phyloP scores from a whole-genome alignment of 2,329 filamentous ascomycete species.

The Pleomassaria siparia region DNA sequence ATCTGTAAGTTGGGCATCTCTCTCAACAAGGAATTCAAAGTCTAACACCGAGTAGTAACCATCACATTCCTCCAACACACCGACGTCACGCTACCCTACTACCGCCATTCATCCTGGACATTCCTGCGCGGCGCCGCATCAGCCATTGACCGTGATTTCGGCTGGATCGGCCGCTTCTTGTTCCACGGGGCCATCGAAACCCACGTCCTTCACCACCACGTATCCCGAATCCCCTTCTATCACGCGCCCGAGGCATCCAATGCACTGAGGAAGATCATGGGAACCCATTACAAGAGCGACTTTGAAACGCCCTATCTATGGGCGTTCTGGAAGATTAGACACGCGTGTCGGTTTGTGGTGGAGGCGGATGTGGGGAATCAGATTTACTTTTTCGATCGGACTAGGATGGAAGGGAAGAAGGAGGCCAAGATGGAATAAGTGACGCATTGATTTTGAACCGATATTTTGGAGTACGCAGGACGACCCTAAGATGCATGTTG shows the following conservation, averaged over 20 bases:
- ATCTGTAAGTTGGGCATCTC: conserved; percentile 41
- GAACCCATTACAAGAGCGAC: background rate
- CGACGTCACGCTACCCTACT: conserved; percentile 58
- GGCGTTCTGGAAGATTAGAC: conserved; percentile 1
- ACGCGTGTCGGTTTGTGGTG: background rate
- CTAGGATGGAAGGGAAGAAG: background rate
- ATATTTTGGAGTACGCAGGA: too few relatives aligned
- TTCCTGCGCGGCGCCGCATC: conserved; percentile 62
- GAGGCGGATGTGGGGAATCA: background rate
- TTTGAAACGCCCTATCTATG: background rate
- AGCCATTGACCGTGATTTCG: conserved; percentile 64
- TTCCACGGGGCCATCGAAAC: conserved; percentile 66
- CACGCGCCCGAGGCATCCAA: conserved; percentile 3
- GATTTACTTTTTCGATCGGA: conserved; percentile 2
- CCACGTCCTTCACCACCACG: conserved; percentile 60
- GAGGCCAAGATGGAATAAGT: background rate
- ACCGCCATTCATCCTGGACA: conserved; percentile 59
- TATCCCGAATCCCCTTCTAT: conserved; percentile 4
- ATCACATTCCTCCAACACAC: conserved; percentile 75
- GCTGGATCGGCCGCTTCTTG: conserved; percentile 61
- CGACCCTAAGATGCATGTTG: too few relatives aligned
- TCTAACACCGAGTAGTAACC: conserved; percentile 51
- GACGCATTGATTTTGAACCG: background rate
- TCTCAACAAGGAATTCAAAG: background rate
- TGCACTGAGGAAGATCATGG: conserved; percentile 3